A percentile compares a stretch with the other conserved stretches of the same genome.
These are phyloP conservation scores for Blepharisma japonicum DNA, from an alignment of 73 alveolate genomes.

Conservation along the genomic window DNA sequence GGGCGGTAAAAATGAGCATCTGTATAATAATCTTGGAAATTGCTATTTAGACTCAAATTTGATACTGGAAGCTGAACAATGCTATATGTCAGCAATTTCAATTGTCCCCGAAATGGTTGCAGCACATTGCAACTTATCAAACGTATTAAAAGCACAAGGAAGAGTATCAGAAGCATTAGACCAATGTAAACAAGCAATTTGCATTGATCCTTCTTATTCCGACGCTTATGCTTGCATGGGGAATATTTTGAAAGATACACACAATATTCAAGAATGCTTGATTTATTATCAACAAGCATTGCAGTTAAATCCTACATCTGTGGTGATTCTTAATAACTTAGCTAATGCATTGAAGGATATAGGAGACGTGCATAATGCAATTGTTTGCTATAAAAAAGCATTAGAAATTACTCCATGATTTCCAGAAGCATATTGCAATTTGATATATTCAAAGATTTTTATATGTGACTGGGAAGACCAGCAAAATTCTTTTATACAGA, in stretches of 20 bases:
- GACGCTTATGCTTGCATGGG: slow-evolving; percentile 23
- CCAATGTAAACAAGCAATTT: background rate
- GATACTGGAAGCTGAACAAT: background rate
- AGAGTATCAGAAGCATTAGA: background rate
- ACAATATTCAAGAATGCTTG: slow-evolving; percentile 24
- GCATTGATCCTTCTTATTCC: background rate
- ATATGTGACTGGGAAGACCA: slow-evolving; percentile 53
- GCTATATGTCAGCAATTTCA: background rate
- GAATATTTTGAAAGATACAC: slow-evolving; percentile 22
- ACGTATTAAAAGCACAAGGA: background rate
- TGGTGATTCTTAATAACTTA: slow-evolving; percentile 26
- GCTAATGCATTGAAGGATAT: slow-evolving; percentile 38
- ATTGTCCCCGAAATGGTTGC: background rate
- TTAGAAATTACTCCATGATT: slow-evolving; percentile 36
- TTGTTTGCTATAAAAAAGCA: slow-evolving; percentile 41
- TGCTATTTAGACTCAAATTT: background rate
- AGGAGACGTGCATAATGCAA: slow-evolving; percentile 39
- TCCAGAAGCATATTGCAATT: slow-evolving; percentile 39
- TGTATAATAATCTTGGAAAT: background rate
- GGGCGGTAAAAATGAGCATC: background rate
- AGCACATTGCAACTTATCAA: background rate
- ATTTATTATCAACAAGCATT: slow-evolving; percentile 30
- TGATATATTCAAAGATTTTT: slow-evolving; percentile 38
- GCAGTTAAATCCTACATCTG: slow-evolving; percentile 23
- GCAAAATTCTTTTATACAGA: slow-evolving; percentile 33